Evolutionary conservation across 2,329 filamentous ascomycete species (phyloP).

Genomic region (Bipolaris sorokiniana): DNA sequence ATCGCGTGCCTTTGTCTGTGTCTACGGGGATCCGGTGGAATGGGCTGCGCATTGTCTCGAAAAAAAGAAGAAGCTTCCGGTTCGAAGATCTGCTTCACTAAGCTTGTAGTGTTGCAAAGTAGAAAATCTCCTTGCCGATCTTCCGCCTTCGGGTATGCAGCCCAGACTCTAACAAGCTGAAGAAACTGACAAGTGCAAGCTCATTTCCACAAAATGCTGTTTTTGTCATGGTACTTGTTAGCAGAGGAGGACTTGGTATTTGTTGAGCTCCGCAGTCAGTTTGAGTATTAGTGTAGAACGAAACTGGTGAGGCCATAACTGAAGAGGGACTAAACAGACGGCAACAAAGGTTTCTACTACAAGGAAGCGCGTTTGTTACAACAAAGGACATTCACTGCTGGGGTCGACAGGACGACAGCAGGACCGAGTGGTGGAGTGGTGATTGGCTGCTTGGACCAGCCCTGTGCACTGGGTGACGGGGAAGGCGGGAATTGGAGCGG

Average conservation of each 20-base stretch:
- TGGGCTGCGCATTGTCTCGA: not conserved
- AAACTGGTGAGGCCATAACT: too few species aligned
- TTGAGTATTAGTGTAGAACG: not conserved
- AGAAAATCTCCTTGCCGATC: conserved; percentile 1
- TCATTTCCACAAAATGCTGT: not conserved
- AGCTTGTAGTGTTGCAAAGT: not conserved
- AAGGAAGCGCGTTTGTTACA: not conserved
- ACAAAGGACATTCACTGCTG: not conserved
- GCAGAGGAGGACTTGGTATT: not conserved
- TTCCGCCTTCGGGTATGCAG: not conserved
- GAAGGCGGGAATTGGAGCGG: conserved; percentile 2
- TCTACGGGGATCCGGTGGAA: not conserved
- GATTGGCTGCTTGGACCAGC: not conserved
- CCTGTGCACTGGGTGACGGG: conserved; percentile 6
- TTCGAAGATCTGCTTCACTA: not conserved
- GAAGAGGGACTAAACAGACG: too few species aligned
- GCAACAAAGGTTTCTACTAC: not conserved
- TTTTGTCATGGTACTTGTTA: too few species aligned
- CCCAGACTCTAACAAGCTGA: not conserved
- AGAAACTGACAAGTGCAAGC: not conserved
- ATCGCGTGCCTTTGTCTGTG: not conserved
- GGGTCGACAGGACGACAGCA: not conserved
- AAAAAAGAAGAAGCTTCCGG: not conserved
- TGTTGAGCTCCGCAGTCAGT: not conserved
- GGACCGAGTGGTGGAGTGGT: not conserved